Evolutionary conservation across 2,329 filamentous ascomycete genomes (phyloP), one percentile per base, ranked within the genome.

Genomic region (Lasiodiplodia theobromae): DNA sequence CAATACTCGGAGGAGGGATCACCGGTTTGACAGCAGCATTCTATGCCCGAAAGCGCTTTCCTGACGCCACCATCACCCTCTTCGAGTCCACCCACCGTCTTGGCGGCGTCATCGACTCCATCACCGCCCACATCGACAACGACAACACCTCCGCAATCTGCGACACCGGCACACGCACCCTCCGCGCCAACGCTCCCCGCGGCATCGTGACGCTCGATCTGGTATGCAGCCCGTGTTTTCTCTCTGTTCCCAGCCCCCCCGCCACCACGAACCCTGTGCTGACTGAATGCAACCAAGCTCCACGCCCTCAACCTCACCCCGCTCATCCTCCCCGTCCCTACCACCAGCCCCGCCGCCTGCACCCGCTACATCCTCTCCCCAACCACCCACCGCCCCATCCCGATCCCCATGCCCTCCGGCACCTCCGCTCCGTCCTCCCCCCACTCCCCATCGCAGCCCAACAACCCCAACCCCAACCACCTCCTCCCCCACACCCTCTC

Each of bases 1-100:
- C 62, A 47, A 53, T 65, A 25, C 47, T 65, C 4, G 62, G 62
- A 5, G 62, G 62, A n/a, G 62, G 62, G 11, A 53, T 65, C 62
- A 65, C 62, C 14, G 62, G 49, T 23, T 21, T 65, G 10, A 38
- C 62, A n/a, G 47, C 62, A 38, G 49, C 62, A 2, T 65, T 38
- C n/a, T 65, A 53, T 14, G 62, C 62, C 25, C 23, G 51, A 47
- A 28, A n/a, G 21, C 34, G 51, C n/a, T 65, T 65, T 23, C 62
- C 49, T 18, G 44, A 40, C n/a, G 62, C 62, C 12, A 52, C 21
- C 49, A 40, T 65, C 28, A 38, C 62, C 62, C 47, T 65, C 37
- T 65, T 53, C 16, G 62, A 65, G 37, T 18, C 25, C 8, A 38
- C 62, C 8, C 31, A 52, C 14, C 60, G 62, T 8, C 44, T 65